These are phyloP conservation scores for Podosphaera leucotricha DNA, from an alignment of 2,329 filamentous ascomycete genomes.

Conservation along the genomic window DNA sequence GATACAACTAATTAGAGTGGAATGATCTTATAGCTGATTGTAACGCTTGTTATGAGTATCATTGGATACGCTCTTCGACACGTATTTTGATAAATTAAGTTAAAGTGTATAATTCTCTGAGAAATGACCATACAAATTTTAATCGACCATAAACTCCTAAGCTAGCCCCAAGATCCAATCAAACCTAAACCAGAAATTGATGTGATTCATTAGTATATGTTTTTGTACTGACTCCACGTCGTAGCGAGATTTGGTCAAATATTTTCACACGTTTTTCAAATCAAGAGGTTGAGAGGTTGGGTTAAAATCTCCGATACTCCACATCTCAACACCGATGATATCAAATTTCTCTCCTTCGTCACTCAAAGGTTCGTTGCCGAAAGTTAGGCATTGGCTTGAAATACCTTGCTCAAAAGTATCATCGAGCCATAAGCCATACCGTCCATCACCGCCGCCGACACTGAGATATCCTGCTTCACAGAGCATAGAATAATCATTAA, in stretches of 20 bases:
- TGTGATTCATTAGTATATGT: too few species aligned
- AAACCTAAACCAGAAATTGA: too few species aligned
- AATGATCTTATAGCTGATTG: too few species aligned
- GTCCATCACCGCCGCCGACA: constrained; percentile 69
- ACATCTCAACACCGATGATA: constrained; percentile 74
- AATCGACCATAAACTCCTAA: too few species aligned
- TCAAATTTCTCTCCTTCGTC: constrained; percentile 86
- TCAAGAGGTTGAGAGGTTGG: background rate
- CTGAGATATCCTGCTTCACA: constrained; percentile 71
- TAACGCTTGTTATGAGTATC: too few species aligned
- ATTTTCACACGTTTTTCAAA: background rate
- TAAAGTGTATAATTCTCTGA: too few species aligned
- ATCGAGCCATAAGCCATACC: constrained; percentile 85
- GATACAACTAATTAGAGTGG: too few species aligned
- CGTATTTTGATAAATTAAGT: too few species aligned
- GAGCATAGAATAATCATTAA: constrained; percentile 92
- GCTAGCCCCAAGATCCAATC: too few species aligned
- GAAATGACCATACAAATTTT: too few species aligned
- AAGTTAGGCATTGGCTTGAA: constrained; percentile 66
- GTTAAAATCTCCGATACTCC: constrained; percentile 48
- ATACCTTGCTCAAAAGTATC: constrained; percentile 64
- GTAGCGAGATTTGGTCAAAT: background rate
- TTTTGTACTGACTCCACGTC: background rate
- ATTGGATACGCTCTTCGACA: too few species aligned
- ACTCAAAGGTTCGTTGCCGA: constrained; percentile 82